Evolutionary conservation across 352 stramenopile species (phyloP), one percentile per base, ranked within the genome.

Genomic region (Sclerospora graminicola): DNA sequence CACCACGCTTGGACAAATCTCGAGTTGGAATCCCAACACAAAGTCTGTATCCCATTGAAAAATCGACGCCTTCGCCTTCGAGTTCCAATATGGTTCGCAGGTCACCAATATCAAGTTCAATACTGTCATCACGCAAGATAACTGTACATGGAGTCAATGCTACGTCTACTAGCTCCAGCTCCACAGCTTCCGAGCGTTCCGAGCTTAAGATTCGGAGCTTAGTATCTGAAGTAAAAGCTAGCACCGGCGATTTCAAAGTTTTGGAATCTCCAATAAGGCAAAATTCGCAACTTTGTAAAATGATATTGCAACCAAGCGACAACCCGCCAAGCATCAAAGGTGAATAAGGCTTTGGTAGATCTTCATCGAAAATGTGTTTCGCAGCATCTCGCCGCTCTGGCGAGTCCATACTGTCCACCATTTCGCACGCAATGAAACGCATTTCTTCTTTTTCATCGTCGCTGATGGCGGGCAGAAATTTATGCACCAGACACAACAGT

Each of bases 61-160:
- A 49, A 48, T 93, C 82, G 16, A 90, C 77, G 8, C 82, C 82
- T 66, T 91, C 82, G 38, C 82, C 82, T 61, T 93, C 82, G 13
- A 93, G 62, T 34, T 93, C 82, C 48, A 93, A 32, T 33, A 93
- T 89, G 29, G 65, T 88, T 16, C 82, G 68, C 32, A 85, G 34
- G 13, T 81, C 75, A 9, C 74, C 48, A 8, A 91, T 69, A 8
- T 88, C 73, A 8, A 94, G 61, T 2, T 87, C 68, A 48, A 94
- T 88, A 3, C 55, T 72, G 37, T 94, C 63, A 8, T 75, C 63
- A 9, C 53, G 48, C 34, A 89, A 49, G 6, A 79, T 50, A 23
- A 94, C 61, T 28, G 48, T 66, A 40, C 82, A 94, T 2, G 82
- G 79, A 28, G 86, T 67, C 35, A 94, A 53, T 13, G 82, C 82